Conservation (phyloP, 192 early-diverging fungal species). For the Phycomyces nitens region DNA sequence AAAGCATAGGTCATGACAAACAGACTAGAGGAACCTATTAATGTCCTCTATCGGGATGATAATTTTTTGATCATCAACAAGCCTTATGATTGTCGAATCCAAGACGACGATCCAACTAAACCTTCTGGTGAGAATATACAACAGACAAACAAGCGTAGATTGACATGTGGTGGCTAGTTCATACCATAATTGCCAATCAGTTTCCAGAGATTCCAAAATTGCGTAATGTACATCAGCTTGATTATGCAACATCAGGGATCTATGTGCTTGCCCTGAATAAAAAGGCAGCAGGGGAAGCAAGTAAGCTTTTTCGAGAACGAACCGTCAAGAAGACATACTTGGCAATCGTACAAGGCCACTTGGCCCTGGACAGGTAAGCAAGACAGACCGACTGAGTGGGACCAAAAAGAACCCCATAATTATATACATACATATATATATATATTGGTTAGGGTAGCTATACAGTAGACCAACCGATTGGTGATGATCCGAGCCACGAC, state of each 20-base stretch:
- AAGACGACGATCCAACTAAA: conserved; percentile 2
- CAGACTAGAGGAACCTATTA: background rate
- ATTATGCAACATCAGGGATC: conserved; percentile 41
- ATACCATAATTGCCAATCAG: conserved; percentile 23
- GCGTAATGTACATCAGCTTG: conserved; percentile 39
- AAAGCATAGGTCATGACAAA: background rate
- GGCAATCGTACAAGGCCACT: conserved; percentile 36
- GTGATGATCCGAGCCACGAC: conserved; percentile 28
- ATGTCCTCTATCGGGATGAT: conserved; percentile 25
- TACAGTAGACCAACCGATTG: conserved; percentile 34
- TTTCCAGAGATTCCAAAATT: conserved; percentile 26
- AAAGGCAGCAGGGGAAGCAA: conserved; percentile 28
- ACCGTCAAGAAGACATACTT: conserved; percentile 34
- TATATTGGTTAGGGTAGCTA: conserved; percentile 13
- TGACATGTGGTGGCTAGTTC: conserved; percentile 3
- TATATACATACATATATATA: background rate
- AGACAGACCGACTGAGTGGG: no score
- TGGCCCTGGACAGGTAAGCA: conserved; percentile 25
- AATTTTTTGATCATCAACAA: conserved; percentile 38
- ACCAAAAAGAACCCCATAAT: no score
- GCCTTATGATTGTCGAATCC: conserved; percentile 33
- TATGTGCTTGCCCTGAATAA: conserved; percentile 34
- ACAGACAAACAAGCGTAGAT: background rate
- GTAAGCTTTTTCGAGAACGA: conserved; percentile 28
- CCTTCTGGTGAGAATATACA: conserved; percentile 9